Percentiles rank a stretch among this genome's conserved stretches.
These are phyloP conservation scores for Hypocrella siamensis DNA, from an alignment of 2,329 filamentous ascomycete genomes.

Conservation along the genomic window DNA sequence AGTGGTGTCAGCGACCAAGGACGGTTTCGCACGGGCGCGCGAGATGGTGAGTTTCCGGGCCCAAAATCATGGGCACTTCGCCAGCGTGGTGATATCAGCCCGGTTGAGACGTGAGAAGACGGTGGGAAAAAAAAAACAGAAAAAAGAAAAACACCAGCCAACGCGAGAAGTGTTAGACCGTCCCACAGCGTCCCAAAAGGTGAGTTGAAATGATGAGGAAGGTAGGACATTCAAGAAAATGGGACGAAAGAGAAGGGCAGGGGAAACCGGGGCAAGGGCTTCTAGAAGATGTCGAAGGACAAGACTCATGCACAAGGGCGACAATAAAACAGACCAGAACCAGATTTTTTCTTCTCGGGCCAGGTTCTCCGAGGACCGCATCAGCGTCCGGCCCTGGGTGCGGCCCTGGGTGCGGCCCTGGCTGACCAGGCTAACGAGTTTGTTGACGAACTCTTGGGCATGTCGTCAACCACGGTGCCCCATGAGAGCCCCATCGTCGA, in stretches of 20 bases:
- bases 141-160: no score
- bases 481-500: background rate
- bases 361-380: background rate
- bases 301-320: slow-evolving; percentile 6
- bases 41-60: no score
- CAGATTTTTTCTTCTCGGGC: background rate
- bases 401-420: no score
- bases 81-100: no score
- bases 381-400: no score
- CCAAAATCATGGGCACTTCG: no score
- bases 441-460: slow-evolving; percentile 1
- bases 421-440: slow-evolving; percentile 1
- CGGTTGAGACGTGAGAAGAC: no score
- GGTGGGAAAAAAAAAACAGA: no score
- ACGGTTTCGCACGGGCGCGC: no score
- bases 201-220: background rate
- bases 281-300: slow-evolving; percentile 16
- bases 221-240: slow-evolving; percentile 1
- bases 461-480: slow-evolving; percentile 1
- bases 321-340: background rate
- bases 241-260: slow-evolving; percentile 3
- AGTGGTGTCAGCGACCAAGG: no score
- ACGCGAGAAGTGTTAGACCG: background rate
- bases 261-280: slow-evolving; percentile 6
- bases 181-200: background rate